Base-by-base conservation (phyloP, 345 rosid genomes). In the Aethionema arabicum region DNA sequence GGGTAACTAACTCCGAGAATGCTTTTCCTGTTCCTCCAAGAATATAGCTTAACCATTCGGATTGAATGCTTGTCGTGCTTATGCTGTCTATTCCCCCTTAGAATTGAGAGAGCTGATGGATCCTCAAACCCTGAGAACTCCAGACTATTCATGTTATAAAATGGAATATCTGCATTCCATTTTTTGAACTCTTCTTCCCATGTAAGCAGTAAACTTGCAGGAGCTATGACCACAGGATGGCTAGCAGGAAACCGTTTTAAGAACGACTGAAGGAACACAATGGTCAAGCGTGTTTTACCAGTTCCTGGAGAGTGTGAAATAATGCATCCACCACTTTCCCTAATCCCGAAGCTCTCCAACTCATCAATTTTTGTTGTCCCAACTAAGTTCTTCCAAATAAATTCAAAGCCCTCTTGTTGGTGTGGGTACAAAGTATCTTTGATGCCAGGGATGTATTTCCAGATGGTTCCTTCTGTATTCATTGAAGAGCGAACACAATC, bases 241-340 rank as follows among this genome's bases (percentile, higher is more conserved):
- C 88, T 84, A 8, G 56, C 51, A 5, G 88, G 87, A 59, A 67
- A 82, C 57, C 74, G 38, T 57, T 74, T 47, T 50, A 88, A 32
- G 69, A 73, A 84, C 9, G 90, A 56, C 74, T 83, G 83, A 33
- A 91, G 77, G 73, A 88, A 88, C 21, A 77, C 77, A 14, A 91
- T 81, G 41, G 95, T 66, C 40, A 91, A 72, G n/a, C 87, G 86
- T 11, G 98, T 83, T 74, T 91, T 91, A 21, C 96, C 96, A 0
- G 98, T 86, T 32, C 98, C 96, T 4, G 95, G 88, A 14, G 85
- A 81, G 60, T 91, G 98, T 0, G 96, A 86, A 44, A 88, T 83
- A 15, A 91, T 73, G 67, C 98, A 91, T 15, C 98, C 98, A 10
- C 68, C 76, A 13, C 67, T 38, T 53, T 36, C 48, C 32, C 14